Percentiles rank a stretch among this genome's conserved stretches.
Conservation (phyloP, 306 rosid genomes). For the Citrullus mucosospermus region DNA sequence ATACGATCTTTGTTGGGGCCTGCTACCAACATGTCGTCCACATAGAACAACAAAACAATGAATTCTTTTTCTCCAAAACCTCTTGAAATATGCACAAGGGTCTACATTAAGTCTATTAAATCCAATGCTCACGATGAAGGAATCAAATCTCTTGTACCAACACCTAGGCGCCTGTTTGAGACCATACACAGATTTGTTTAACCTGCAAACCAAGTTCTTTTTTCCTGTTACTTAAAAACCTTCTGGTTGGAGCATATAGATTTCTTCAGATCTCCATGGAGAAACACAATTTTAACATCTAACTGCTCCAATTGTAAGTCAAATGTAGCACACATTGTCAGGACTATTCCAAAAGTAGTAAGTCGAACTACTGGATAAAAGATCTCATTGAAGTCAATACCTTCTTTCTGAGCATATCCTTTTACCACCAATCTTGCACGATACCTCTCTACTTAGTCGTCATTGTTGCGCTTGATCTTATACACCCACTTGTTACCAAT, state of each 20-base stretch:
- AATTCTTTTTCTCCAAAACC: no score
- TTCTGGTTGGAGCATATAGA: not conserved
- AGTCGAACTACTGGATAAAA: not conserved
- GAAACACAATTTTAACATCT: not conserved
- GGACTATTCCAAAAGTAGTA: not conserved
- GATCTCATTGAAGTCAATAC: not conserved
- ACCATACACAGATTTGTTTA: not conserved
- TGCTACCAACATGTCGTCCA: not conserved
- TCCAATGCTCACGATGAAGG: not conserved
- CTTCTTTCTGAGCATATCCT: no score
- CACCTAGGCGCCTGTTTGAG: not conserved
- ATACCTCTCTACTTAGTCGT: not conserved
- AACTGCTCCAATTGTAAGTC: not conserved
- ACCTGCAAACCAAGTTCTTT: not conserved
- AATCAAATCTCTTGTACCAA: not conserved
- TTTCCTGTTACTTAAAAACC: not conserved
- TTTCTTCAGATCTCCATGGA: not conserved
- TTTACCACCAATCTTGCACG: not conserved
- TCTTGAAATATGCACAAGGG: no score
- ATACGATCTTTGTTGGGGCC: no score
- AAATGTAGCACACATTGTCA: not conserved
- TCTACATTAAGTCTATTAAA: no score
- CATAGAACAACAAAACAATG: no score
- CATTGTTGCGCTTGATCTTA: not conserved
- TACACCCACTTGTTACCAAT: not conserved